These are phyloP conservation scores for Boechera divaricarpa DNA, from an alignment of 345 rosid species.

Conservation along the genomic window DNA sequence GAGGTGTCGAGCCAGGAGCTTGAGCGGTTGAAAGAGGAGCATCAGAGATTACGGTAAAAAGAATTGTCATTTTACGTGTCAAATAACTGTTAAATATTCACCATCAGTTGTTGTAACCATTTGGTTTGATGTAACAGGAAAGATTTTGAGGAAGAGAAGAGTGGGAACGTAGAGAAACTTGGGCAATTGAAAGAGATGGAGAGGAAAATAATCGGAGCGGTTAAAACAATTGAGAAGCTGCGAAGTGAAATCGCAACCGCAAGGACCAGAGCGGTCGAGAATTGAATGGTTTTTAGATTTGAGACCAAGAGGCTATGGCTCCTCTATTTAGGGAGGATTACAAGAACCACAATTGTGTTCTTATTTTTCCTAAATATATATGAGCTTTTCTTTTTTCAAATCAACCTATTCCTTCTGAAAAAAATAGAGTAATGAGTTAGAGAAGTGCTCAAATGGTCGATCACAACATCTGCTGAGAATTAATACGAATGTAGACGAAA, in stretches of 20 bases:
- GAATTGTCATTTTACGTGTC: constrained; percentile 8
- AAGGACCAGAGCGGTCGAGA: constrained; percentile 16
- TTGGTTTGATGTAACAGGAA: constrained; percentile 50
- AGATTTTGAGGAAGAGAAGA: constrained; percentile 69
- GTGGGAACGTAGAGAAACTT: constrained; percentile 68
- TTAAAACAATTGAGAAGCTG: constrained; percentile 68
- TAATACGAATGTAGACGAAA: not conserved
- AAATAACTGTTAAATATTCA: constrained; percentile 20
- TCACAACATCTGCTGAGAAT: not conserved
- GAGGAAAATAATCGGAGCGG: constrained; percentile 63
- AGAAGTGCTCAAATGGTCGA: not conserved
- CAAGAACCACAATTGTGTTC: constrained; percentile 31
- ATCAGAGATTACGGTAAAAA: constrained; percentile 65
- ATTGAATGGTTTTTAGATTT: not conserved
- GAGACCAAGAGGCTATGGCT: constrained; percentile 2
- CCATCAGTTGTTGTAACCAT: constrained; percentile 20
- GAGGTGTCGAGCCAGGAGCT: constrained; percentile 64
- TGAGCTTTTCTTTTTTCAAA: constrained; percentile 1
- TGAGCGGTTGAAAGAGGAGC: constrained; percentile 67
- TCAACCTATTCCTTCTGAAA: constrained; percentile 8
- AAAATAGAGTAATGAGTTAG: not conserved
- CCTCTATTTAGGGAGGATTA: constrained; percentile 2
- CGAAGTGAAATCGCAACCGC: constrained; percentile 51
- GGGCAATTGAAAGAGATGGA: constrained; percentile 68
- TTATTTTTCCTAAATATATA: constrained; percentile 1